A percentile compares a stretch with the other conserved stretches of the same genome.
Evolutionary conservation across 208 protist species (phyloP).

Genomic region (Wallacemonas collosoma): DNA sequence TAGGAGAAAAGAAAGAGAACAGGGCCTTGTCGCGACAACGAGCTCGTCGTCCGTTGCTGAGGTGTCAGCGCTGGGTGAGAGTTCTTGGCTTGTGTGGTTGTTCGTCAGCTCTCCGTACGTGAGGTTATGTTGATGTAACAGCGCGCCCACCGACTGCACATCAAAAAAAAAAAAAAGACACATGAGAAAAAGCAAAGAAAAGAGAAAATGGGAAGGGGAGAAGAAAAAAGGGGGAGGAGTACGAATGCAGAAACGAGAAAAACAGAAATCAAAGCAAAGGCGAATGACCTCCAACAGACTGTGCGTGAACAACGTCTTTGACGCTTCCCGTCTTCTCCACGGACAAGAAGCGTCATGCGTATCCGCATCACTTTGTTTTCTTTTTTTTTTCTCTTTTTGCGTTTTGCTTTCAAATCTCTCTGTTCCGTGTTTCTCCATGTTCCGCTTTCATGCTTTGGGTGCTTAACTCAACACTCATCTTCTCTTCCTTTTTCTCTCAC

Average conservation of each 20-base stretch:
- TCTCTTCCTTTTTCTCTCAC: no score
- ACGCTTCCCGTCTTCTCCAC: not conserved
- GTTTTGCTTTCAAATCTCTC: no score
- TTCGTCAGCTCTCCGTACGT: not conserved
- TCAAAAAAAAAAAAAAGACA: not conserved
- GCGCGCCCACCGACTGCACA: not conserved
- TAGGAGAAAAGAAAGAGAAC: not conserved
- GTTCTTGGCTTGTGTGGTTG: not conserved
- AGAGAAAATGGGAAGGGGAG: not conserved
- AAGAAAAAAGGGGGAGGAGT: conserved; percentile 14
- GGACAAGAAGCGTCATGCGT: no score
- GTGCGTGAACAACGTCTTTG: not conserved
- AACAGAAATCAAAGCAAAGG: conserved; percentile 19
- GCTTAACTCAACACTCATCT: no score
- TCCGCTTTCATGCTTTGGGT: no score
- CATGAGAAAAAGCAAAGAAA: conserved; percentile 2
- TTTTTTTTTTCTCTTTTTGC: no score
- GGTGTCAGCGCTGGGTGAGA: conserved; percentile 9
- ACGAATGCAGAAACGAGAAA: not conserved
- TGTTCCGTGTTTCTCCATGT: no score
- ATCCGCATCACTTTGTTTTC: no score
- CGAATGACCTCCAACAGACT: not conserved
- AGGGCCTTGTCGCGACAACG: not conserved
- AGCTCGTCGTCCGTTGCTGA: conserved; percentile 11
- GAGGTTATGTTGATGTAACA: not conserved